phyloP scores from a whole-genome alignment of 768 basidiomycete species.

The Phaffia australis region DNA sequence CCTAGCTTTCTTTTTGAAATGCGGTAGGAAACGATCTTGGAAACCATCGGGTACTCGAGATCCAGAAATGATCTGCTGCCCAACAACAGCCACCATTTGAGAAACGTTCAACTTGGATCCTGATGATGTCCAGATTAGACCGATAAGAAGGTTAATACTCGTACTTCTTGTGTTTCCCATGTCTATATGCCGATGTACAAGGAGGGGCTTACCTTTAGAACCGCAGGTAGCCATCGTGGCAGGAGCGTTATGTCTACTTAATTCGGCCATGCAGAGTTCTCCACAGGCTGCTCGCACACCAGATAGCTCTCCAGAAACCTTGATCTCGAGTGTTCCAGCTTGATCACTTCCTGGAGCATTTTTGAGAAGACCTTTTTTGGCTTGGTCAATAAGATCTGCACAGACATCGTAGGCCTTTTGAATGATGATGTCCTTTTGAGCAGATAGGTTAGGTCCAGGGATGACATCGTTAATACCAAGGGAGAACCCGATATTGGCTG shows the following conservation, averaged over 20 bases:
- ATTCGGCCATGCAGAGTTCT: conserved; percentile 93
- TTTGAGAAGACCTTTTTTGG: conserved; percentile 81
- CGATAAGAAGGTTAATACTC: background rate
- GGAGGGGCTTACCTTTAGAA: conserved; percentile 66
- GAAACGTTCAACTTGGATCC: conserved; percentile 99
- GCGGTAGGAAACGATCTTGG: conserved; percentile 96
- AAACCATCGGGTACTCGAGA: conserved; percentile 98
- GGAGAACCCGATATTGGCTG: conserved; percentile 94
- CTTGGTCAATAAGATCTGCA: conserved; percentile 70
- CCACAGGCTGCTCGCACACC: conserved; percentile 93
- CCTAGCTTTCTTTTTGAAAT: conserved; percentile 93
- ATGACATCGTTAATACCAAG: conserved; percentile 98
- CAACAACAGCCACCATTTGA: conserved; percentile 99
- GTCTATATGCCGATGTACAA: background rate
- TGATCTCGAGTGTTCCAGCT: conserved; percentile 92
- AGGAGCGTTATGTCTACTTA: conserved; percentile 94
- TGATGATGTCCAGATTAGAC: conserved; percentile 35
- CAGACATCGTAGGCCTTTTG: conserved; percentile 81
- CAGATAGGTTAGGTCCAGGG: conserved; percentile 71
- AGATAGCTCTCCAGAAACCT: conserved; percentile 84
- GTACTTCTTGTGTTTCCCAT: background rate
- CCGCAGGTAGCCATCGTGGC: conserved; percentile 99
- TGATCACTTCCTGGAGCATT: conserved; percentile 97
- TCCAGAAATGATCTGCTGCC: conserved; percentile 96
- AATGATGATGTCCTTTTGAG: conserved; percentile 73